Base-by-base conservation (phyloP, 441 rosid genomes). In the Gossypium davidsonii region DNA sequence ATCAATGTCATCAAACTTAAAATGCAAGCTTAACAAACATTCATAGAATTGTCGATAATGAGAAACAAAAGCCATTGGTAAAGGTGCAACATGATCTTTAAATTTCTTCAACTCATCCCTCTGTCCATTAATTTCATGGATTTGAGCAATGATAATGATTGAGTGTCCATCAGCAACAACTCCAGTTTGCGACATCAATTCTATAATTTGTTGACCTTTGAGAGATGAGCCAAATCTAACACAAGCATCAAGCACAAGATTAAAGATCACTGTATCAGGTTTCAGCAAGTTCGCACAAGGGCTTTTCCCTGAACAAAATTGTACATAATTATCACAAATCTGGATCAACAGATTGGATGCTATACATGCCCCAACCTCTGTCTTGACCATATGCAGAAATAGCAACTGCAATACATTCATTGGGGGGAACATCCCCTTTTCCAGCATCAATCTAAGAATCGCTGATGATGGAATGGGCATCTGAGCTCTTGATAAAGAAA, bases 91-190 rank as follows among this genome's bases (percentile, higher is more conserved):
- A 67, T 79, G 75, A 77, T 78, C 85, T 82, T 87, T 89, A 14
- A 87, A 81, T 80, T 86, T 92, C 78, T 77, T 89, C 73, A 94
- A 67, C 85, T 92, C 98, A 79, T 87, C 89, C 58, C 92, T 79
- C 74, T 80, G 90, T 34, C 84, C 91, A 81, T 88, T 90, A 86
- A 85, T 87, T 76, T 88, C 94, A 73, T 88, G 85, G 69, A 94
- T 57, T 72, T 59, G 82, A 5, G 90, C 86, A 79, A 89, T 81
- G 20, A 84, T 74, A 77, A 81, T 77, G 73, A 92, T 79, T n/a
- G 97, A 81, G 64, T 83, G 80, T 21, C 87, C 95, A 86, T 94
- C 95, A 18, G 95, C 97, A 73, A 84, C 34, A n/a, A 92, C 83
- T n/a, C 81, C 84, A 0, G 69, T 74, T 76, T 31, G 78, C 1